Conservation (phyloP, 2,329 filamentous ascomycete species). For the Botrytis tulipae region DNA sequence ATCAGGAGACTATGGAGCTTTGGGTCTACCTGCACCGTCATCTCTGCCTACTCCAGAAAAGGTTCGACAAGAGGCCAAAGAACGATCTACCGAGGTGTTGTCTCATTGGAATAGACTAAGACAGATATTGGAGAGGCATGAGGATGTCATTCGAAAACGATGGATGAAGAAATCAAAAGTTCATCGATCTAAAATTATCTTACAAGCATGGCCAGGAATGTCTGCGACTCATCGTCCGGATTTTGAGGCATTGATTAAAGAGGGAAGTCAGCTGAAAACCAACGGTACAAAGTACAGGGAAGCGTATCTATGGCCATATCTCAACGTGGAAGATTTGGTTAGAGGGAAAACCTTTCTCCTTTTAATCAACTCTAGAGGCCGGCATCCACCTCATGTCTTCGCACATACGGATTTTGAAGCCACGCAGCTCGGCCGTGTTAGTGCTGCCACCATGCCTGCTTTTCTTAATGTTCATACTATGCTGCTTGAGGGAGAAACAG, state of each 20-base stretch:
- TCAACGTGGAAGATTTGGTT: conserved; percentile 57
- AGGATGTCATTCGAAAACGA: conserved; percentile 50
- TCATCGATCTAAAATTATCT: conserved; percentile 48
- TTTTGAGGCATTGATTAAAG: conserved; percentile 39
- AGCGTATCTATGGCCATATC: conserved; percentile 50
- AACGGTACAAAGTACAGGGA: conserved; percentile 35
- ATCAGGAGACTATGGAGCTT: not conserved
- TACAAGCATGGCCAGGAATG: conserved; percentile 52
- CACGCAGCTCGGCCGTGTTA: conserved; percentile 37
- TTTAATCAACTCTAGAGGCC: conserved; percentile 52
- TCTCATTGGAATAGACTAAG: conserved; percentile 23
- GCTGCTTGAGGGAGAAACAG: conserved; percentile 38
- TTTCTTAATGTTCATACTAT: conserved; percentile 40
- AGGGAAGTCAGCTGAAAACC: conserved; percentile 24
- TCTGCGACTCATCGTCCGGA: conserved; percentile 51
- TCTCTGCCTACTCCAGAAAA: conserved; percentile 15
- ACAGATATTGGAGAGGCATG: conserved; percentile 50
- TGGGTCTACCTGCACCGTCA: not conserved
- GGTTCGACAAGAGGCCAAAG: conserved; percentile 21
- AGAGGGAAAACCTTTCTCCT: conserved; percentile 47
- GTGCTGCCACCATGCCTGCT: conserved; percentile 29
- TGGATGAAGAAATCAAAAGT: conserved; percentile 53
- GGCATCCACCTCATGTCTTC: conserved; percentile 48
- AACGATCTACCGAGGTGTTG: conserved; percentile 21
- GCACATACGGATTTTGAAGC: conserved; percentile 45